These are phyloP conservation scores for Aspergillus caelatus DNA, from an alignment of 2,329 filamentous ascomycete genomes.

Conservation along the genomic window DNA sequence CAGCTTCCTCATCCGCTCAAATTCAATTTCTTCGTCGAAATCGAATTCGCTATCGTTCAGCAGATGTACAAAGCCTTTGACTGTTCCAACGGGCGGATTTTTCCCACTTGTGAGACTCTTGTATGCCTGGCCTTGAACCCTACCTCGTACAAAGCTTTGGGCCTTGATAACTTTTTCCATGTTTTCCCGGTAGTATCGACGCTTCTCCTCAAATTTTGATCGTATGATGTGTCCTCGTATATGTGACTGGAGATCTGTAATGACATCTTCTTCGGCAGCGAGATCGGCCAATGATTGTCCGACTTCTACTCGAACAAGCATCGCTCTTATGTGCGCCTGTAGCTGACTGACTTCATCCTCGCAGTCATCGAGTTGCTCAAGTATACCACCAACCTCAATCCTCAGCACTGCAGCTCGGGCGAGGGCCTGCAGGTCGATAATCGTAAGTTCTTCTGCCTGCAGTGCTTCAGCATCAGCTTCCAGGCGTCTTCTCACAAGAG, in stretches of 20 bases:
- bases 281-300: slow-evolving; percentile 75
- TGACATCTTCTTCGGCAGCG: slow-evolving; percentile 77
- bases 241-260: slow-evolving; percentile 74
- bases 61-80: slow-evolving; percentile 97
- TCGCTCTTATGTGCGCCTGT: slow-evolving; percentile 76
- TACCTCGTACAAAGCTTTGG: slow-evolving; percentile 92
- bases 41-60: slow-evolving; percentile 98
- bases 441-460: slow-evolving; percentile 30
- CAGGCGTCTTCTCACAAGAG: slow-evolving; percentile 37
- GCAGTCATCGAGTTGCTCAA: slow-evolving; percentile 71
- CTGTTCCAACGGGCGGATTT: slow-evolving; percentile 92
- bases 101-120: slow-evolving; percentile 95
- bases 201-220: slow-evolving; percentile 77
- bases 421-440: slow-evolving; percentile 44
- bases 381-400: slow-evolving; percentile 52
- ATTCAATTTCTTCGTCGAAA: slow-evolving; percentile 98
- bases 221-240: slow-evolving; percentile 75
- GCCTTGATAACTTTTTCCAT: slow-evolving; percentile 99
- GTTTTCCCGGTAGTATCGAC: slow-evolving; percentile 87
- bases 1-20: slow-evolving; percentile 90
- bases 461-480: slow-evolving; percentile 34
- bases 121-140: slow-evolving; percentile 96
- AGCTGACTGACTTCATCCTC: slow-evolving; percentile 68
- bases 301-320: slow-evolving; percentile 74
- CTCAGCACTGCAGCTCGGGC: slow-evolving; percentile 45